These are phyloP conservation scores for Claviceps fusiformis DNA, from an alignment of 2,329 filamentous ascomycete genomes.

Conservation along the genomic window DNA sequence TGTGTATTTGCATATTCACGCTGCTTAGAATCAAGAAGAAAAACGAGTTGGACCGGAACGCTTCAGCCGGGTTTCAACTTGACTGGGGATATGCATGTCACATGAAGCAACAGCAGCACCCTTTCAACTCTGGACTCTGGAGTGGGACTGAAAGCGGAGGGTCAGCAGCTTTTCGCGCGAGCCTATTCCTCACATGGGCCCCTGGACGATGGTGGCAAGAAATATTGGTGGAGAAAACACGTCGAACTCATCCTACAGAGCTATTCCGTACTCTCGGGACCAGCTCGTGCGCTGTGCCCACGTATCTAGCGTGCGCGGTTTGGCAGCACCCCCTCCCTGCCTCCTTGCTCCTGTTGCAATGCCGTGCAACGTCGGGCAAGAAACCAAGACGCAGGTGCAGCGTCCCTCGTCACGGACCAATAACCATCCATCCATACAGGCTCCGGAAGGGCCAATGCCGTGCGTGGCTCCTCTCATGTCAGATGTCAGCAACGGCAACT, in stretches of 20 bases:
- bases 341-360: not conserved
- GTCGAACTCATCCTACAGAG: not conserved
- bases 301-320: not conserved
- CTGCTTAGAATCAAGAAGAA: not conserved
- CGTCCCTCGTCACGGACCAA: constrained; percentile 5
- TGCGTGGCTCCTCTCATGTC: constrained; percentile 7
- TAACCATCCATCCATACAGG: too few relatives aligned
- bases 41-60: not conserved
- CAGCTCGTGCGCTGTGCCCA: constrained; percentile 4
- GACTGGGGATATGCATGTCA: not conserved
- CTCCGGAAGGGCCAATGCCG: not conserved
- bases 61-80: not conserved
- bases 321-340: not conserved
- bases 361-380: constrained; percentile 9
- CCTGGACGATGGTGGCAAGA: not conserved
- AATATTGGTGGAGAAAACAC: not conserved
- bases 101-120: not conserved
- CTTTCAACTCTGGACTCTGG: not conserved
- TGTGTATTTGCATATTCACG: not conserved
- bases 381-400: constrained; percentile 3
- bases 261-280: constrained; percentile 8
- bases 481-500: constrained; percentile 1
- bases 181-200: not conserved
- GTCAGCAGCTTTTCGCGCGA: not conserved
- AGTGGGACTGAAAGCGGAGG: not conserved